Conservation (phyloP, 2,329 filamentous ascomycete species). For the Thermochaetoides dissita region DNA sequence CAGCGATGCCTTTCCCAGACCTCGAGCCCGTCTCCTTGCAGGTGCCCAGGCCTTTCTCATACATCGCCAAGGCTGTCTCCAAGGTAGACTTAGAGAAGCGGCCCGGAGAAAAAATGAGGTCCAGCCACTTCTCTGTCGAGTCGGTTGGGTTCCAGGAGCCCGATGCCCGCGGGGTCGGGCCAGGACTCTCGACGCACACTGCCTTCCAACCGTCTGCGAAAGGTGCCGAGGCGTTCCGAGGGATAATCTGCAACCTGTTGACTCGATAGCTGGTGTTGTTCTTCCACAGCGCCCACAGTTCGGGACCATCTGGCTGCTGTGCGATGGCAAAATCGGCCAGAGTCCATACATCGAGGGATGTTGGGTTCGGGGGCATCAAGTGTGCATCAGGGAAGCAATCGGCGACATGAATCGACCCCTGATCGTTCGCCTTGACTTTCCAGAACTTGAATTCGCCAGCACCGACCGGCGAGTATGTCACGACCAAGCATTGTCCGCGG, state of each 20-base stretch:
- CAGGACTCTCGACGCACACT: slow-evolving; percentile 46
- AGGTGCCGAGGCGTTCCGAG: slow-evolving; percentile 45
- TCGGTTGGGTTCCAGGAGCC: slow-evolving; percentile 52
- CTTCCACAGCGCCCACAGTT: slow-evolving; percentile 70
- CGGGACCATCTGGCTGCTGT: slow-evolving; percentile 33
- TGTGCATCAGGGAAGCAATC: slow-evolving; percentile 54
- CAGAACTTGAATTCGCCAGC: slow-evolving; percentile 92
- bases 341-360: slow-evolving; percentile 64
- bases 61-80: slow-evolving; percentile 71
- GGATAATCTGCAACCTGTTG: slow-evolving; percentile 58
- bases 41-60: slow-evolving; percentile 48
- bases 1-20: slow-evolving; percentile 48
- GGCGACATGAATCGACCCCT: slow-evolving; percentile 48
- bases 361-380: slow-evolving; percentile 55
- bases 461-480: slow-evolving; percentile 79
- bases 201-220: slow-evolving; percentile 60
- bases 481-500: slow-evolving; percentile 43
- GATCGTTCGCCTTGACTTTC: slow-evolving; percentile 52
- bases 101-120: slow-evolving; percentile 69
- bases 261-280: slow-evolving; percentile 68
- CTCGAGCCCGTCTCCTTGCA: slow-evolving; percentile 27
- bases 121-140: slow-evolving; percentile 71
- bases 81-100: slow-evolving; percentile 67
- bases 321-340: slow-evolving; percentile 61
- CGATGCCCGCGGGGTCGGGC: slow-evolving; percentile 41